phyloP scores from a whole-genome alignment of 2,329 filamentous ascomycete species.

The Biscogniauxia marginata region DNA sequence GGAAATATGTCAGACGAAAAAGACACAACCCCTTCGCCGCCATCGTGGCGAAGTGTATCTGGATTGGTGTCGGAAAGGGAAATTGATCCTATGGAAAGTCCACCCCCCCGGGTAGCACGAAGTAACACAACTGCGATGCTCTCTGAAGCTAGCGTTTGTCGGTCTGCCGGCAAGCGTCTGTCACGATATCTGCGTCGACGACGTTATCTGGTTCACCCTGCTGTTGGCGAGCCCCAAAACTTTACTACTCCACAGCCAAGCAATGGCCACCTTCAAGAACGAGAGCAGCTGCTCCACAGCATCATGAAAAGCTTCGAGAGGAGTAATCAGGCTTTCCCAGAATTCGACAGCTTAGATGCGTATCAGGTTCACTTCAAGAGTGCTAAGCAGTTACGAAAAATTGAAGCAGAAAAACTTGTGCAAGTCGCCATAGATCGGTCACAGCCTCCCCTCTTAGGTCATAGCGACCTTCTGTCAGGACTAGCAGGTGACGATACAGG shows the following conservation, averaged over 20 bases:
- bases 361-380: background rate
- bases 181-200: background rate
- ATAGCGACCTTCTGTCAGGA: background rate
- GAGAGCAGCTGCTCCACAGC: background rate
- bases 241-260: background rate
- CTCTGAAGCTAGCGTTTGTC: background rate
- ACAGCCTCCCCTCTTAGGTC: background rate
- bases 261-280: background rate
- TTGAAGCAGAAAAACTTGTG: background rate
- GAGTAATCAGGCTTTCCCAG: background rate
- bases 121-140: background rate
- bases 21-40: background rate
- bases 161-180: background rate
- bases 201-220: background rate
- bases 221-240: background rate
- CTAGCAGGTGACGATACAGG: background rate
- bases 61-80: background rate
- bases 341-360: background rate
- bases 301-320: background rate
- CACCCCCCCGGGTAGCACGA: background rate
- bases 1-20: background rate
- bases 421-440: background rate
- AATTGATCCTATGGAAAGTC: background rate
- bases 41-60: background rate
- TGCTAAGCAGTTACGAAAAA: background rate